A percentile compares a stretch with the other conserved stretches of the same genome.
Evolutionary conservation across 2,329 filamentous ascomycete genomes (phyloP).

Genomic region (Sporothrix dimorphospora): DNA sequence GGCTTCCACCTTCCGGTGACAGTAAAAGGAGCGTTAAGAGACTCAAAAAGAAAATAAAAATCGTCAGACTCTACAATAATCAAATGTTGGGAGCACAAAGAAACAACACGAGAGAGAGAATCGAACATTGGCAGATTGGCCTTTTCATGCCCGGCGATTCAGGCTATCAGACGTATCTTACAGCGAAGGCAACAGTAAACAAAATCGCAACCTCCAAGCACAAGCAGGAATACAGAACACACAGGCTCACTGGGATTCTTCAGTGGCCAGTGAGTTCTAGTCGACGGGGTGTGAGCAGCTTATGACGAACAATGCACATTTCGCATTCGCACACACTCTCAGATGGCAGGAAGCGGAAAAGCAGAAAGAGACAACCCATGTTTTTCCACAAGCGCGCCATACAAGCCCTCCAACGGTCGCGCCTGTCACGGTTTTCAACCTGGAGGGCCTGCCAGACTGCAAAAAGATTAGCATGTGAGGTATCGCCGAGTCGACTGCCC

Average conservation of each 20-base stretch:
- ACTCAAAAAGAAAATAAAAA: not conserved
- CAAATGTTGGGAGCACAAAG: not conserved
- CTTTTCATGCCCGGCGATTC: not conserved
- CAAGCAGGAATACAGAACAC: no score
- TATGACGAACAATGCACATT: not conserved
- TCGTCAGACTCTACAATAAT: not conserved
- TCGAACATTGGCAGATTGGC: not conserved
- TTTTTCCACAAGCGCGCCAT: not conserved
- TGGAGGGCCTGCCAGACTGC: not conserved
- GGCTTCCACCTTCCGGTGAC: not conserved
- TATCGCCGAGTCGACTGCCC: conserved; percentile 3
- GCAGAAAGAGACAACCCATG: not conserved
- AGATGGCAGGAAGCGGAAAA: not conserved
- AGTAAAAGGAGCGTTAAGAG: not conserved
- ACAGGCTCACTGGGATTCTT: not conserved
- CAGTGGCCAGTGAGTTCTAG: not conserved
- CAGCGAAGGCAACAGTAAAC: no score
- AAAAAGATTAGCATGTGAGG: conserved; percentile 4
- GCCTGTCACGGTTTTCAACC: not conserved
- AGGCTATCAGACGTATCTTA: not conserved
- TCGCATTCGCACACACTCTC: not conserved
- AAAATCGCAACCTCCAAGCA: no score
- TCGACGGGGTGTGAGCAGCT: not conserved
- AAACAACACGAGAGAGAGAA: not conserved
- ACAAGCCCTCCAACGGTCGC: not conserved